Conservation (phyloP, 2,329 filamentous ascomycete species). For the Fusarium beomiforme region DNA sequence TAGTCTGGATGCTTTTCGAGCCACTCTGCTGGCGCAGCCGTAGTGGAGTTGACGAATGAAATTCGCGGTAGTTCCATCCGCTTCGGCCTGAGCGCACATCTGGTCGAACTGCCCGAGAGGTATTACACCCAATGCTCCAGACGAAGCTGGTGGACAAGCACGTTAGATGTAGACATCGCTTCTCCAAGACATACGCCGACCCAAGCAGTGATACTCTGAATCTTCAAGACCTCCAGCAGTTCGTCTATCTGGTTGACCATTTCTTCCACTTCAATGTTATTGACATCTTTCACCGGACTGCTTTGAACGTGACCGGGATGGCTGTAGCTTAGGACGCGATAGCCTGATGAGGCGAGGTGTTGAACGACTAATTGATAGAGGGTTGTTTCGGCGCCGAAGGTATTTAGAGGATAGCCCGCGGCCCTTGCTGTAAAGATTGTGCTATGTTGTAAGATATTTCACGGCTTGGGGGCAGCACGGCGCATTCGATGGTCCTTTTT, state of each 20-base stretch:
- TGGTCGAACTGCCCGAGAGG: background rate
- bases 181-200: constrained; percentile 7
- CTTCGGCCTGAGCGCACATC: background rate
- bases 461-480: background rate
- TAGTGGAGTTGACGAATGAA: constrained; percentile 7
- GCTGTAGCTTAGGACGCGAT: constrained; percentile 3
- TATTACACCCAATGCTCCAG: background rate
- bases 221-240: background rate
- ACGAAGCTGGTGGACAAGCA: background rate
- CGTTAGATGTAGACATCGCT: constrained; percentile 3
- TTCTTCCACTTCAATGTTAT: background rate
- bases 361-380: background rate
- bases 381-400: background rate
- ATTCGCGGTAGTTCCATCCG: background rate
- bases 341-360: background rate
- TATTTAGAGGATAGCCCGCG: background rate
- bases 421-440: accelerated
- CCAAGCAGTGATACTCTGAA: background rate
- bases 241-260: background rate
- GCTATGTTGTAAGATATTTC: background rate
- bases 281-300: background rate
- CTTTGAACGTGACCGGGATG: background rate
- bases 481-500: background rate
- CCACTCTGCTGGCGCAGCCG: constrained; percentile 12
- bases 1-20: no score